Base-by-base conservation (phyloP, 2,329 filamentous ascomycete genomes). In the Colletotrichum destructivum region DNA sequence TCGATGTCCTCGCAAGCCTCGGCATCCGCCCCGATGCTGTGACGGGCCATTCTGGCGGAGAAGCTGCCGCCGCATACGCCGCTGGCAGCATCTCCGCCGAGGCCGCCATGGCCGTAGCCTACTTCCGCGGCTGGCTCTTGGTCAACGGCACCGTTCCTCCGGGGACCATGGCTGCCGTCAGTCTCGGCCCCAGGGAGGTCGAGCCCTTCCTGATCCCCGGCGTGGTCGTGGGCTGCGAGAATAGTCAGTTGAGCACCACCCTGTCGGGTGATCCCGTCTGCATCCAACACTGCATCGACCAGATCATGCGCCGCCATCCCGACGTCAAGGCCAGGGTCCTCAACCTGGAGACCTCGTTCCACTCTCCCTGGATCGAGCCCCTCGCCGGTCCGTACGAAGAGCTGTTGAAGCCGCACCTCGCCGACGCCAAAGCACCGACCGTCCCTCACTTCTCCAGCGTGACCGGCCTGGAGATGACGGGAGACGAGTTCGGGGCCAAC, bases 51-150 rank as follows among this genome's bases (percentile, higher is more conserved):
- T 84, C 82, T 0, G 79, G 76, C 2, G 85, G 85, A 1, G 85
- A 86, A 69, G 84, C 86, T 44, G 84, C 80, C 0, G 85, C 84
- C 1, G 84, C 84, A 0, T 86, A 86, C 57, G 82, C 83, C 0
- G 77, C 80, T 0, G 82, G 84, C 0, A 69, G 75, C 1, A 69
- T 86, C 4, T 77, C 80, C 0, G 74, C 78, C 1, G 69, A 77
- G 18, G 79, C 81, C 5, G 83, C 84, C 9, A 81, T 85, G 60
- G 76, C 75, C 2, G 74, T 80, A 0, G 82, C 84, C 0, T 86
- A 82, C 68, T 81, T 82, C 56, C 81, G 85, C 12, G 85, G 84
- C 1, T 62, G 74, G 7, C 40, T 71, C 1, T 31, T 71, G 55
- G 13, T 81, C 80, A 69, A 69, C 1, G 65, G 69, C 21, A 55